Percentiles rank a stretch among this genome's conserved stretches.
These are phyloP conservation scores for Mallotus nudiflorus DNA, from an alignment of 345 rosid genomes.

Conservation along the genomic window DNA sequence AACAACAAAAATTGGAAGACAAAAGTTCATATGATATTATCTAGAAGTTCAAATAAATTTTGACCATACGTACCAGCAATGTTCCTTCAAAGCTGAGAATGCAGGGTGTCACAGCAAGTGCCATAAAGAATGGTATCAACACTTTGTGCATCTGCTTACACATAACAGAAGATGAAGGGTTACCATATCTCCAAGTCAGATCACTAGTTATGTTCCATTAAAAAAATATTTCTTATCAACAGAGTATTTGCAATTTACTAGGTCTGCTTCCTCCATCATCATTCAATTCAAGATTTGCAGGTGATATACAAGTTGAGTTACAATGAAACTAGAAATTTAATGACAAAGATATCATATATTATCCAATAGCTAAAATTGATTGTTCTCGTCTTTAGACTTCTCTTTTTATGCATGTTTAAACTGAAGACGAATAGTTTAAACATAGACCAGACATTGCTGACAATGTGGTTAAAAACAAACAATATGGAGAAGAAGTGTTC, in stretches of 20 bases:
- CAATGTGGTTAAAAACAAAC: not conserved
- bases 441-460: not conserved
- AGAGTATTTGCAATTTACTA: not conserved
- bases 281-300: not conserved
- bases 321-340: not conserved
- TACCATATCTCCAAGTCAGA: not conserved
- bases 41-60: not conserved
- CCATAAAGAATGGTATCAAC: constrained; percentile 63
- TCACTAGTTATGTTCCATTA: not conserved
- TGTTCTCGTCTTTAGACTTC: not conserved
- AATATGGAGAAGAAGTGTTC: not conserved
- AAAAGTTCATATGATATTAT: too few species aligned
- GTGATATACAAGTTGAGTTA: not conserved
- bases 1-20: not conserved
- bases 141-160: constrained; percentile 81
- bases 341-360: not conserved
- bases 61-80: constrained; percentile 52
- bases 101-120: constrained; percentile 61
- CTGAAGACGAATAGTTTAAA: not conserved
- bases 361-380: not conserved
- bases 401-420: not conserved
- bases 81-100: constrained; percentile 88
- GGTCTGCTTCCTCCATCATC: not conserved
- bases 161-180: constrained; percentile 5
- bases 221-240: not conserved